Conservation (phyloP, 805 yeast species). For the Candida ascalaphidarum region DNA sequence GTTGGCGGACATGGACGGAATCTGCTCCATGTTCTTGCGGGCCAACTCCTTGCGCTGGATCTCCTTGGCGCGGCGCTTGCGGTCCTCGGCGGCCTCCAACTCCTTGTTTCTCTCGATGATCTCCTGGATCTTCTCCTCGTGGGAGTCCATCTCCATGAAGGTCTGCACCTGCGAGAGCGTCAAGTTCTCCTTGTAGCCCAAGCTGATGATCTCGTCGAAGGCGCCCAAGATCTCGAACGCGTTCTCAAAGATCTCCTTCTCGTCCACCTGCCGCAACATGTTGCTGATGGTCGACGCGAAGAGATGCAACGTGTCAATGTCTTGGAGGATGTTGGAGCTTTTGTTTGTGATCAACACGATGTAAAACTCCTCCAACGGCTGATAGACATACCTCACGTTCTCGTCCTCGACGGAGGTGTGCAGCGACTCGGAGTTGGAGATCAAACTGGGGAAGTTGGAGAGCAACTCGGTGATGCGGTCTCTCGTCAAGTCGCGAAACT, state of each 20-base stretch:
- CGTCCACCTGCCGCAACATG: constrained; percentile 64
- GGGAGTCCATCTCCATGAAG: constrained; percentile 94
- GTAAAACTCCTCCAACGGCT: constrained; percentile 90
- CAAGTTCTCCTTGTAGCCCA: constrained; percentile 87
- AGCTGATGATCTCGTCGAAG: constrained; percentile 84
- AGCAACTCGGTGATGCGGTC: constrained; percentile 81
- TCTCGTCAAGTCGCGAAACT: constrained; percentile 75
- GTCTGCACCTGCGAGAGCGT: constrained; percentile 76
- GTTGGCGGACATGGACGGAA: constrained; percentile 16
- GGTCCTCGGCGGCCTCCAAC: constrained; percentile 92
- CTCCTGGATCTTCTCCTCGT: constrained; percentile 97
- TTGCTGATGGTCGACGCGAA: constrained; percentile 77
- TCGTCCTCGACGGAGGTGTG: constrained; percentile 94
- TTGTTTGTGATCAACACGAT: constrained; percentile 86
- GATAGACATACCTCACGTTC: constrained; percentile 86
- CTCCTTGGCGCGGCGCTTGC: constrained; percentile 91
- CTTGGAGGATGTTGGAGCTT: constrained; percentile 87
- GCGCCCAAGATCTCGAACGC: constrained; percentile 88
- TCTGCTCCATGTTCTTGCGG: constrained; percentile 47
- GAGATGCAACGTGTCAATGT: constrained; percentile 82
- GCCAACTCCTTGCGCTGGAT: constrained; percentile 74
- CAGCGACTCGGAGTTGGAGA: constrained; percentile 62
- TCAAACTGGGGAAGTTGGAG: constrained; percentile 76
- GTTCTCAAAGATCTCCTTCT: constrained; percentile 70
- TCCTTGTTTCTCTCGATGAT: constrained; percentile 96